Percentiles rank a stretch among this genome's conserved stretches.
phyloP scores from a whole-genome alignment of 331 rosid genomes.

The Prunus yedoensis region DNA sequence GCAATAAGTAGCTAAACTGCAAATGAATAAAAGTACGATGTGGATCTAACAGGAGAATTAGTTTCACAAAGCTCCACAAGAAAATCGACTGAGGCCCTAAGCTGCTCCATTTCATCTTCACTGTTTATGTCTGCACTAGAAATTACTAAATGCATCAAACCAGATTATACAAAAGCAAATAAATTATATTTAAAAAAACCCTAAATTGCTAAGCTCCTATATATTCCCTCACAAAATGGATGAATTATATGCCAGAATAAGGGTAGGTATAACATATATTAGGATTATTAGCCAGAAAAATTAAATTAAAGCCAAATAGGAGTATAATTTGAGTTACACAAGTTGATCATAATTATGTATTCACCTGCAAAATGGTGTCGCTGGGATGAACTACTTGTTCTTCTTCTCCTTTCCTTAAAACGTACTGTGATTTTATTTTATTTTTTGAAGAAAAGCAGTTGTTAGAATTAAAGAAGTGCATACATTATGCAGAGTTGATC shows the following conservation, averaged over 20 bases:
- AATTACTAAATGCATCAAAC: slow-evolving; percentile 16
- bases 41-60: slow-evolving; percentile 48
- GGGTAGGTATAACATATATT: background rate
- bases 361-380: slow-evolving; percentile 51
- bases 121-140: slow-evolving; percentile 41
- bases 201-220: background rate
- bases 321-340: background rate
- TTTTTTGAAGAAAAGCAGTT: background rate
- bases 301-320: background rate
- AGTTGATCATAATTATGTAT: background rate
- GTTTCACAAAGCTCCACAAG: slow-evolving; percentile 83
- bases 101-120: slow-evolving; percentile 76
- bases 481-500: background rate
- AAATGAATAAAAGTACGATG: background rate
- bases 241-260: background rate
- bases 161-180: background rate
- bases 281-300: background rate
- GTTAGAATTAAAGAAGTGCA: background rate
- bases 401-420: slow-evolving; percentile 67
- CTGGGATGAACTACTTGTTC: slow-evolving; percentile 42
- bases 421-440: slow-evolving; percentile 56
- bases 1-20: background rate
- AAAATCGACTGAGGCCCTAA: slow-evolving; percentile 76
- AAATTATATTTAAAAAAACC: background rate
- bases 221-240: background rate